phyloP scores from a whole-genome alignment of 2,329 filamentous ascomycete species.

The Ophiostoma ulmi region DNA sequence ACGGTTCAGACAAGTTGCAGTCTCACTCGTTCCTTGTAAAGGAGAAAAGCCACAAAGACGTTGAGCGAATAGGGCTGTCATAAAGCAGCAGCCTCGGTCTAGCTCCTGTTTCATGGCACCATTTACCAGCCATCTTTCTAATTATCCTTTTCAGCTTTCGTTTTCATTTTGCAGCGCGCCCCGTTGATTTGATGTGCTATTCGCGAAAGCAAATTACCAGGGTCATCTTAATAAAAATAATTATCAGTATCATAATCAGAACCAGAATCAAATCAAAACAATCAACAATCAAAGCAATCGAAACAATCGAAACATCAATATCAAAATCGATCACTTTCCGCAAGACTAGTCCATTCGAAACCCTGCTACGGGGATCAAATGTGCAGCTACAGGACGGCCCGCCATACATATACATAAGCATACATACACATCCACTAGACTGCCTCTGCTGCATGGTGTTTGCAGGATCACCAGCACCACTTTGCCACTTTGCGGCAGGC shows the following conservation, averaged over 20 bases:
- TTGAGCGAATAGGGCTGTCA: conserved; percentile 17
- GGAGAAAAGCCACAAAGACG: not conserved
- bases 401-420: conserved; percentile 19
- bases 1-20: not conserved
- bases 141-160: not conserved
- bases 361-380: not conserved
- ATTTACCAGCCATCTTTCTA: conserved; percentile 1
- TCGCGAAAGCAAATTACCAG: not conserved
- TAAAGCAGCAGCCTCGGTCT: not conserved
- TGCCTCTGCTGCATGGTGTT: conserved; percentile 15
- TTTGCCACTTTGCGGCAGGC: conserved; percentile 1
- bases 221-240: not conserved
- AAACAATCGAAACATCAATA: not conserved
- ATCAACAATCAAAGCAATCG: no score
- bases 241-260: not conserved
- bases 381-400: conserved; percentile 14
- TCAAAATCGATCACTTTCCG: conserved; percentile 2
- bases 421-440: conserved; percentile 9
- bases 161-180: not conserved
- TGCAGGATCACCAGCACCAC: conserved; percentile 20
- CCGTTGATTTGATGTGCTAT: not conserved
- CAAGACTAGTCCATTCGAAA: not conserved
- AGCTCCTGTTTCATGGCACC: conserved; percentile 19
- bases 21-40: not conserved
- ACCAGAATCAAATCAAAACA: not conserved